Percentiles rank a stretch among this genome's conserved stretches.
Evolutionary conservation across 106 monocot genomes (phyloP).

Genomic region (Gastrodia elata): DNA sequence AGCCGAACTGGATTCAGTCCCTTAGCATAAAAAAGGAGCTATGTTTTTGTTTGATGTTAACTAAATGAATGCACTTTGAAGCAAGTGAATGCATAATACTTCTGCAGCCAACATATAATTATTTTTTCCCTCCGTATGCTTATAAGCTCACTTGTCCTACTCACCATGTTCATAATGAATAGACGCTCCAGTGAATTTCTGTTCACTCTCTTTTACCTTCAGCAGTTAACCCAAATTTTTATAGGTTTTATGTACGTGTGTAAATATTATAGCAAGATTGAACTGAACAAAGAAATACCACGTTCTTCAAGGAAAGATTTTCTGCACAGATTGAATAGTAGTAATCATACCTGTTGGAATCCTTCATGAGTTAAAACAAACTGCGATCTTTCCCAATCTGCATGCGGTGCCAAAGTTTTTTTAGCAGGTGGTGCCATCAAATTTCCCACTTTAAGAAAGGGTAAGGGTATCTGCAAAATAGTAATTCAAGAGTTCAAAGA

Average conservation of each 20-base stretch:
- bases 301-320: neutral
- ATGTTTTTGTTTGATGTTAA: too few relatives aligned
- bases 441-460: constrained; percentile 84
- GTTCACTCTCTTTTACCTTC: too few relatives aligned
- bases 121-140: too few relatives aligned
- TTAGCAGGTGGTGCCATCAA: constrained; percentile 67
- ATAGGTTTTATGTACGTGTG: neutral
- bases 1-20: too few relatives aligned
- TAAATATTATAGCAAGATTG: neutral
- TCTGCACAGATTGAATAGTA: constrained; percentile 2
- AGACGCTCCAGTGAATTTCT: too few relatives aligned
- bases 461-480: constrained; percentile 70
- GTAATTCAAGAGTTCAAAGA: constrained; percentile 7
- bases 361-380: constrained; percentile 88
- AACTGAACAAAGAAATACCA: neutral
- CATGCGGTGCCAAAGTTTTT: constrained; percentile 70
- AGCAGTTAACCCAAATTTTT: too few relatives aligned
- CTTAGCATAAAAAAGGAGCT: too few relatives aligned
- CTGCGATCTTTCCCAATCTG: constrained; percentile 78
- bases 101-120: too few relatives aligned
- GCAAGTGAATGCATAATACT: too few relatives aligned
- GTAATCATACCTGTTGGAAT: constrained; percentile 67
- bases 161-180: too few relatives aligned
- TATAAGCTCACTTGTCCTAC: too few relatives aligned
- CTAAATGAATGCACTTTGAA: too few relatives aligned